phyloP scores from a whole-genome alignment of 768 basidiomycete species.

The Rhizopogon vinicolor region DNA sequence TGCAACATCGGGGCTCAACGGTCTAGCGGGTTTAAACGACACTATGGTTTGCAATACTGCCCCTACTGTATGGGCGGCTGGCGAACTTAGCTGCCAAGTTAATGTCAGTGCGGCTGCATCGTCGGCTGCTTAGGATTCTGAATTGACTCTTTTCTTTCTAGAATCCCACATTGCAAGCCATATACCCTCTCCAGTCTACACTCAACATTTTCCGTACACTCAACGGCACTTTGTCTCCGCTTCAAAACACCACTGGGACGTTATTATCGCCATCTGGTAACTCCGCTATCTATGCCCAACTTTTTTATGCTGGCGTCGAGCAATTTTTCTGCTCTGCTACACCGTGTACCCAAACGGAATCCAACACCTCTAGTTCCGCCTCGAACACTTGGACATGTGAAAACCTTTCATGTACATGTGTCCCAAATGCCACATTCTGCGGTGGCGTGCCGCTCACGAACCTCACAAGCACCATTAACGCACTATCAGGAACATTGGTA shows the following conservation, averaged over 20 bases:
- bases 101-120: constrained; percentile 44
- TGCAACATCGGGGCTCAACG: constrained; percentile 22
- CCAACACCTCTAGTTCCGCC: constrained; percentile 28
- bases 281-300: constrained; percentile 57
- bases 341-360: constrained; percentile 59
- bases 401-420: constrained; percentile 72
- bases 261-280: constrained; percentile 44
- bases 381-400: constrained; percentile 65
- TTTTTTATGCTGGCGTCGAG: constrained; percentile 78
- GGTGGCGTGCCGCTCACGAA: constrained; percentile 43
- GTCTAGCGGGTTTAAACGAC: constrained; percentile 42
- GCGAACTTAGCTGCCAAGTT: constrained; percentile 84
- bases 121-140: background rate
- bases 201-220: constrained; percentile 79
- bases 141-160: constrained; percentile 21
- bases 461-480: constrained; percentile 61
- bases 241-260: constrained; percentile 28
- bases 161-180: constrained; percentile 79
- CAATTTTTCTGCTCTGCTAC: constrained; percentile 84
- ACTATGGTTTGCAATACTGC: constrained; percentile 69
- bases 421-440: constrained; percentile 69
- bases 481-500: constrained; percentile 56
- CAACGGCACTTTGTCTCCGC: constrained; percentile 62
- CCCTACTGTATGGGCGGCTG: constrained; percentile 69
- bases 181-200: constrained; percentile 68